These are phyloP conservation scores for Eutrema yunnanense DNA, from an alignment of 345 rosid species.

Conservation along the genomic window DNA sequence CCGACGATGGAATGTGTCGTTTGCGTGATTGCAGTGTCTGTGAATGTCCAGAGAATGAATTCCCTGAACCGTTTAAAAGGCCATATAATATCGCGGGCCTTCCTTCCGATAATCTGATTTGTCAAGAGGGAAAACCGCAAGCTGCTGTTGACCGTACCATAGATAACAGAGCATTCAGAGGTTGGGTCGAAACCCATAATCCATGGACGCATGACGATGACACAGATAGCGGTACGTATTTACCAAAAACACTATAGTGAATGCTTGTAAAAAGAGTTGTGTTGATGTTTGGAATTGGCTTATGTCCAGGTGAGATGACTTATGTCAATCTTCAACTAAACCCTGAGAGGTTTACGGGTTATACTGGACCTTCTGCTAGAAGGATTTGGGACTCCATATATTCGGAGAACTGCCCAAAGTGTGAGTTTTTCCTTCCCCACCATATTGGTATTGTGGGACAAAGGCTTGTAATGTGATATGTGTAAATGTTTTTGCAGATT, in stretches of 20 bases:
- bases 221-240: conserved; percentile 66
- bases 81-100: conserved; percentile 42
- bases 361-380: conserved; percentile 82
- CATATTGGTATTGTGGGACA: neutral
- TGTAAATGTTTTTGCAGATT: conserved; percentile 42
- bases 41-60: conserved; percentile 93
- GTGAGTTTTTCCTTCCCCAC: conserved; percentile 34
- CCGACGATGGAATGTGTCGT: conserved; percentile 93
- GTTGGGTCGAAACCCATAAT: conserved; percentile 85
- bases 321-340: conserved; percentile 88
- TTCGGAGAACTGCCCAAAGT: conserved; percentile 84
- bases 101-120: conserved; percentile 53
- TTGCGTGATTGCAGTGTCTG: conserved; percentile 96
- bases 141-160: conserved; percentile 86
- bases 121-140: conserved; percentile 96
- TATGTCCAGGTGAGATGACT: conserved; percentile 69
- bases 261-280: neutral
- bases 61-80: conserved; percentile 67
- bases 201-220: conserved; percentile 98
- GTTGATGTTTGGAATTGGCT: neutral
- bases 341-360: conserved; percentile 87
- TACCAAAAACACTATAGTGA: neutral
- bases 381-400: conserved; percentile 96
- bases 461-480: neutral
- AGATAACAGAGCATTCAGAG: conserved; percentile 71